Conservation (phyloP, 2,329 filamentous ascomycete genomes). For the Tympanopsis confertula region DNA sequence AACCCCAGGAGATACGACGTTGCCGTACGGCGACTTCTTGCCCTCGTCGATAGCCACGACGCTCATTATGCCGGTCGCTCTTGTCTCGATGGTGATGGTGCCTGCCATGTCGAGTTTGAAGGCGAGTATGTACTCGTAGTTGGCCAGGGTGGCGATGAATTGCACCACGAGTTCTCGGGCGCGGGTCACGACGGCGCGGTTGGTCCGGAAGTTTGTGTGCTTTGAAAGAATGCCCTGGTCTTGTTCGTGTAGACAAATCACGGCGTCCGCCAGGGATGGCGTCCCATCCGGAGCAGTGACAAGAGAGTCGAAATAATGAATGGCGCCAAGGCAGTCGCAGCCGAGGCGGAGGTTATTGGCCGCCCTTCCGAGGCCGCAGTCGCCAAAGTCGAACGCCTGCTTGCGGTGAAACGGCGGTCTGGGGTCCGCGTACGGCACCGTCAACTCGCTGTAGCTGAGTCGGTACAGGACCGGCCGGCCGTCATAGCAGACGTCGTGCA, state of each 20-base stretch:
- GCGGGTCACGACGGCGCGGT: constrained; percentile 45
- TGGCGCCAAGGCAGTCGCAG: constrained; percentile 60
- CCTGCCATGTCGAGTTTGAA: constrained; percentile 50
- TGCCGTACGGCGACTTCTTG: constrained; percentile 41
- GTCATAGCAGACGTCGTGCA: constrained; percentile 61
- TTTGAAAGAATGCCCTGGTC: constrained; percentile 64
- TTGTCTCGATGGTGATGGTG: constrained; percentile 46
- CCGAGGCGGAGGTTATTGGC: constrained; percentile 60
- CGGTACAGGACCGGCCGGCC: constrained; percentile 55
- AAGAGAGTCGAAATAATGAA: constrained; percentile 50
- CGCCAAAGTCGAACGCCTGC: constrained; percentile 62
- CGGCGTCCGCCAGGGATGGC: constrained; percentile 38
- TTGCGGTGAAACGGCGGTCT: constrained; percentile 57
- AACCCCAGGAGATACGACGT: constrained; percentile 50
- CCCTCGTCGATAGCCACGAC: constrained; percentile 45
- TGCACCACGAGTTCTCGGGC: constrained; percentile 54
- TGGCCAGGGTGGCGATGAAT: constrained; percentile 57
- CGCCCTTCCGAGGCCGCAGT: constrained; percentile 53
- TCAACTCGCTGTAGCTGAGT: constrained; percentile 58
- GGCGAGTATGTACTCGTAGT: constrained; percentile 53
- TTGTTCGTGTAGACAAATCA: constrained; percentile 59
- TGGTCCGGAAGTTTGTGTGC: constrained; percentile 58
- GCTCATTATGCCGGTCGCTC: constrained; percentile 55
- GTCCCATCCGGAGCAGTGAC: constrained; percentile 40
- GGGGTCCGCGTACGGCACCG: constrained; percentile 56